Percentiles rank a stretch among this genome's conserved stretches.
phyloP scores from a whole-genome alignment of 208 protist genomes.

The Crithidia bombi region DNA sequence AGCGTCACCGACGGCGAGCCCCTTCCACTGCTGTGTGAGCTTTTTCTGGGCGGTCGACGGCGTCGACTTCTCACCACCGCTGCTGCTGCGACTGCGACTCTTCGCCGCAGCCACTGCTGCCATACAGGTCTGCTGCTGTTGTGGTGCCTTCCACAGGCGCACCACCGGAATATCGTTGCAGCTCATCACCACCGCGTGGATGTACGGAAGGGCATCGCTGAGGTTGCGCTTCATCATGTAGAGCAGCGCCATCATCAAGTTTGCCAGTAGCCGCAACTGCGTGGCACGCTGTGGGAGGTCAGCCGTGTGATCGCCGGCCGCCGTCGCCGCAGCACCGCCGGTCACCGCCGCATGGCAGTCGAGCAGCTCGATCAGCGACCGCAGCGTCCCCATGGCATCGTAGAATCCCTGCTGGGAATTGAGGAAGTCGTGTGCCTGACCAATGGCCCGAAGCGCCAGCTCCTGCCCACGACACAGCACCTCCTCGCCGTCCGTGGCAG shows the following conservation, averaged over 20 bases:
- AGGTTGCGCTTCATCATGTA: slow-evolving; percentile 41
- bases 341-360: slow-evolving; percentile 32
- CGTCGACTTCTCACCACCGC: not conserved
- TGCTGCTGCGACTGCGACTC: not conserved
- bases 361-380: slow-evolving; percentile 39
- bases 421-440: slow-evolving; percentile 30
- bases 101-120: not conserved
- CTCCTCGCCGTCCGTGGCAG: slow-evolving; percentile 34
- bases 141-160: slow-evolving; percentile 21
- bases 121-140: not conserved
- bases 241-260: slow-evolving; percentile 49
- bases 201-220: slow-evolving; percentile 44
- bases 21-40: not conserved
- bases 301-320: slow-evolving; percentile 21
- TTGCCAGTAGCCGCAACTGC: slow-evolving; percentile 54
- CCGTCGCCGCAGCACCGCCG: slow-evolving; percentile 23
- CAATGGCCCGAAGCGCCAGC: slow-evolving; percentile 34
- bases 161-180: slow-evolving; percentile 42
- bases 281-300: slow-evolving; percentile 34
- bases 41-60: not conserved
- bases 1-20: slow-evolving; percentile 18
- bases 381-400: slow-evolving; percentile 48
- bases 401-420: slow-evolving; percentile 45
- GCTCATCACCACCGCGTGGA: slow-evolving; percentile 42
- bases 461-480: slow-evolving; percentile 29